These are phyloP conservation scores for Exophiala alcalophila DNA, from an alignment of 2,329 filamentous ascomycete genomes.

Conservation along the genomic window DNA sequence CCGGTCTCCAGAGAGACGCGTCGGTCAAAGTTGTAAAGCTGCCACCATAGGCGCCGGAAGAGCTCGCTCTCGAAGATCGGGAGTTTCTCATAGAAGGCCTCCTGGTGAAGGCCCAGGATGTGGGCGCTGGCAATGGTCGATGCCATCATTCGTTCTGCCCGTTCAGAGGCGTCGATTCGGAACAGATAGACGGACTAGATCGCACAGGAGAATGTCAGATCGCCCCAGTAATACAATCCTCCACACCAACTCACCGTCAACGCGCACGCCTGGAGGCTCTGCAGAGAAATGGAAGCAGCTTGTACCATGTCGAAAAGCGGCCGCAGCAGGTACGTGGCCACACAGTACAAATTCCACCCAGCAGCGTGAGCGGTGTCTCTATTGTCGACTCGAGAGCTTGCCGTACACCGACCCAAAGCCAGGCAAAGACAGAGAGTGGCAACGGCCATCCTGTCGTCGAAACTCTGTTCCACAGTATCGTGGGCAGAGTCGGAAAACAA, in stretches of 20 bases:
- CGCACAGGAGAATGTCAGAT: no score
- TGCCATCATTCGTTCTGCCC: neutral
- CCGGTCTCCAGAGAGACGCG: constrained; percentile 31
- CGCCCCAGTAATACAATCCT: no score
- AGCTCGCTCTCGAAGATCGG: neutral
- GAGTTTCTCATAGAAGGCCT: neutral
- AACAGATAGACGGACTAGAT: neutral
- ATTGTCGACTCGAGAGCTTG: constrained; percentile 21
- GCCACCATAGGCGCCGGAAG: neutral
- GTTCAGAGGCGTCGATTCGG: neutral
- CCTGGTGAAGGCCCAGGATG: neutral
- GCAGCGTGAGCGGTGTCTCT: constrained; percentile 28
- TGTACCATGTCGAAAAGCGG: constrained; percentile 18
- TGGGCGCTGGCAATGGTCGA: neutral
- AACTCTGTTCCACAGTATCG: neutral
- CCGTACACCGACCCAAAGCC: constrained; percentile 30
- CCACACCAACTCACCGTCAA: neutral
- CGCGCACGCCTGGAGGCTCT: neutral
- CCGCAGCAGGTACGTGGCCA: constrained; percentile 28
- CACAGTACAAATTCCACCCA: constrained; percentile 31
- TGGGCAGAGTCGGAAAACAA: neutral
- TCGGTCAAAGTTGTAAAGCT: constrained; percentile 29
- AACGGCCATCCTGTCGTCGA: constrained; percentile 14
- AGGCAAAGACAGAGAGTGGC: constrained; percentile 28
- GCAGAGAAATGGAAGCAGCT: neutral